Evolutionary conservation across 2,329 filamentous ascomycete genomes (phyloP).

Genomic region (Fusarium paranaense): DNA sequence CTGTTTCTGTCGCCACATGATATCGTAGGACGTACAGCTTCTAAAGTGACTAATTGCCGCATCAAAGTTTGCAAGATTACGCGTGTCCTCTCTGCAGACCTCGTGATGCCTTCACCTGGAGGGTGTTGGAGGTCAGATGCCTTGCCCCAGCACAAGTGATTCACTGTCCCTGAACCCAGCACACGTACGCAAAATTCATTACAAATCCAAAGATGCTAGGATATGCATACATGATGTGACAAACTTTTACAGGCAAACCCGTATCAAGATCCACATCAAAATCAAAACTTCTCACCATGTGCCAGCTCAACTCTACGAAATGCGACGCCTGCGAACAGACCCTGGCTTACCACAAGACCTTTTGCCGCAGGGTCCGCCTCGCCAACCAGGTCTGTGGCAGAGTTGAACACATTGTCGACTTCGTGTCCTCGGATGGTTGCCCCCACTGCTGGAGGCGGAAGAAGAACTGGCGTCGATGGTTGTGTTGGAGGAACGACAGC

Average conservation of each 20-base stretch:
- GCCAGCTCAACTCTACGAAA: conserved; percentile 6
- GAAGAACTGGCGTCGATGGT: neutral
- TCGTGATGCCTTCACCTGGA: neutral
- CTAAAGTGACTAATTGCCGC: neutral
- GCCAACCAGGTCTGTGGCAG: neutral
- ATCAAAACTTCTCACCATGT: neutral
- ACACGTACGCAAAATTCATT: neutral
- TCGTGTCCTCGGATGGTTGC: neutral
- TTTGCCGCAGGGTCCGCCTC: conserved; percentile 8
- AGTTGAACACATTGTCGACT: neutral
- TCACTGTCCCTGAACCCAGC: neutral
- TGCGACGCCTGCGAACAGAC: neutral
- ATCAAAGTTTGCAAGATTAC: neutral
- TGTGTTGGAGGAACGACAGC: neutral
- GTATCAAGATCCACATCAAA: neutral
- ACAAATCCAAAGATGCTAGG: neutral
- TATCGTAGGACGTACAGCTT: neutral
- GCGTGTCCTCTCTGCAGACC: neutral
- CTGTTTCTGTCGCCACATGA: neutral
- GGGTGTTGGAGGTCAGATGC: neutral
- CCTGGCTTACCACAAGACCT: neutral
- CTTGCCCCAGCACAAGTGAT: neutral
- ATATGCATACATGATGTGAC: neutral
- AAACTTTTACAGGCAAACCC: neutral
- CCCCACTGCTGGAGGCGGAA: conserved; percentile 6